These are phyloP conservation scores for Amesomyces nigricolor DNA, from an alignment of 2,329 filamentous ascomycete species.

Conservation along the genomic window DNA sequence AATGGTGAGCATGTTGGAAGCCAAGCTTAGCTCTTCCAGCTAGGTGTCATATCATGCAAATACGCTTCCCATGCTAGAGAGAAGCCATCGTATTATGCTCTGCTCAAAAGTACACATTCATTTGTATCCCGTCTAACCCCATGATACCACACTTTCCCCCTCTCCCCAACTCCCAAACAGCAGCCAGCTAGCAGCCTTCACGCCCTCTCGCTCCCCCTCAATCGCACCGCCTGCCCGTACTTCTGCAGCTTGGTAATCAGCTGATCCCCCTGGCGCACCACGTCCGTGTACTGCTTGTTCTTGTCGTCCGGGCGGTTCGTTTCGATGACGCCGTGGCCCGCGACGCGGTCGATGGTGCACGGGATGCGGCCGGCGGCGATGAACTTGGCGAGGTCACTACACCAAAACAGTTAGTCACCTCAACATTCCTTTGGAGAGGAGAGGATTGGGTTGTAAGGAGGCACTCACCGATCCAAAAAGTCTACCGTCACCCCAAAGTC, in stretches of 20 bases:
- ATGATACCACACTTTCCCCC: not conserved
- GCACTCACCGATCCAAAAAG: slow-evolving; percentile 80
- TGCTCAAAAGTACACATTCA: not conserved
- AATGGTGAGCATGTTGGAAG: not conserved
- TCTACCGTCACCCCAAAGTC: slow-evolving; percentile 97
- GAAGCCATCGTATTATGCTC: not conserved
- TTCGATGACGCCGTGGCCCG: slow-evolving; percentile 94
- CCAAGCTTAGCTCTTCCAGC: not conserved
- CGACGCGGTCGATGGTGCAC: slow-evolving; percentile 95
- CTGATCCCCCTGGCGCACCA: slow-evolving; percentile 95
- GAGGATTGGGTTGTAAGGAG: not conserved
- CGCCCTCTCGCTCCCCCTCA: slow-evolving; percentile 90
- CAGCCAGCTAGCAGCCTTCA: slow-evolving; percentile 32
- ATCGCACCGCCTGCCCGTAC: slow-evolving; percentile 91
- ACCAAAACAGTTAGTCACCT: not conserved
- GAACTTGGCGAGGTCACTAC: slow-evolving; percentile 88
- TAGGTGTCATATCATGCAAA: not conserved
- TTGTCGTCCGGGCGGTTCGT: slow-evolving; percentile 97
- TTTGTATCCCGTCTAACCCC: too few relatives aligned
- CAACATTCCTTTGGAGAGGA: not conserved
- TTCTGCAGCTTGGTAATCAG: slow-evolving; percentile 99
- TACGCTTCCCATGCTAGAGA: too few relatives aligned
- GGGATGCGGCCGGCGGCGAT: slow-evolving; percentile 91
- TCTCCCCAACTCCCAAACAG: not conserved
- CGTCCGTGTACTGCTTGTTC: slow-evolving; percentile 99